Percentiles rank a stretch among this genome's conserved stretches.
These are phyloP conservation scores for Suillus occidentalis DNA, from an alignment of 768 basidiomycete genomes.

Conservation along the genomic window DNA sequence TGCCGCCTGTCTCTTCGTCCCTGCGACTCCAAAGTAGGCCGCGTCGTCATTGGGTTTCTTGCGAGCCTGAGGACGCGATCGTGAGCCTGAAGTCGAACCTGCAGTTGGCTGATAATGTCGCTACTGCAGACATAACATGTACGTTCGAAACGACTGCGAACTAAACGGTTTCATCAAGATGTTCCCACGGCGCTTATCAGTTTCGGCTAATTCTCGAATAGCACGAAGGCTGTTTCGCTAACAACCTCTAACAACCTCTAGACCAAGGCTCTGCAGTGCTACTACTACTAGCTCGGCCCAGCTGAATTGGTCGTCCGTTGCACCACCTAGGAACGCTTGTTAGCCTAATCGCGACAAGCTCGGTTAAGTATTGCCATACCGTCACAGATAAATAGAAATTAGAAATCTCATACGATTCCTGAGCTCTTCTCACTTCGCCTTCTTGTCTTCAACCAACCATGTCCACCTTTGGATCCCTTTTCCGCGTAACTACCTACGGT, in stretches of 20 bases:
- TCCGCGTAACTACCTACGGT: conserved; percentile 95
- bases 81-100: conserved; percentile 43
- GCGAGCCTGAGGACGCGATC: conserved; percentile 63
- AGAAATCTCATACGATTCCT: conserved; percentile 3
- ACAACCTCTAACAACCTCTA: conserved; percentile 6
- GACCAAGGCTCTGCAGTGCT: conserved; percentile 5
- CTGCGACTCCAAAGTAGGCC: conserved; percentile 64
- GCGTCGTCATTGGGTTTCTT: conserved; percentile 69
- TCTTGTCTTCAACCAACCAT: conserved; percentile 42
- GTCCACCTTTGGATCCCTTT: conserved; percentile 92
- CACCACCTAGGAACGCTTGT: neutral
- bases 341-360: conserved; percentile 17
- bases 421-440: conserved; percentile 7
- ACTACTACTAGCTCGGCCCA: neutral
- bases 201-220: neutral
- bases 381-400: conserved; percentile 10
- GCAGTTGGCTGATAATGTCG: conserved; percentile 16
- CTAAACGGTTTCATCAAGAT: neutral
- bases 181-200: conserved; percentile 8
- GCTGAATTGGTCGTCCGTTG: neutral
- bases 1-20: conserved; percentile 62
- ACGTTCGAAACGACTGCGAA: neutral
- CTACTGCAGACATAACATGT: conserved; percentile 10
- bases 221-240: conserved; percentile 6
- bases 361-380: conserved; percentile 25